These are phyloP conservation scores for Hymenoscyphus infarciens DNA, from an alignment of 2,329 filamentous ascomycete species.

Conservation along the genomic window DNA sequence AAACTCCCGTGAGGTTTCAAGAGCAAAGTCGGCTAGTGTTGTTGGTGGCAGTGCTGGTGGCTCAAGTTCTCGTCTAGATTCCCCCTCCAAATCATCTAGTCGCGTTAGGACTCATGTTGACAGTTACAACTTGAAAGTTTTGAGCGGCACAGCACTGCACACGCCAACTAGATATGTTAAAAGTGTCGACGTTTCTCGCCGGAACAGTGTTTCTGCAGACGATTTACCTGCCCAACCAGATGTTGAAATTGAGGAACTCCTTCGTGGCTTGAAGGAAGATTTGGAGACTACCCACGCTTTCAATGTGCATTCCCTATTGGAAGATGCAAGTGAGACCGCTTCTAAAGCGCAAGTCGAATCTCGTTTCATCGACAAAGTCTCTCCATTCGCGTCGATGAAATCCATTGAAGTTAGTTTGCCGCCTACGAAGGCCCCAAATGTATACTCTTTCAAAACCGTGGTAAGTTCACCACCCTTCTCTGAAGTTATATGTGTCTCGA, in stretches of 20 bases:
- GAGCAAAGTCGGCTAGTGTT: background rate
- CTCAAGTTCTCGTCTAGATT: background rate
- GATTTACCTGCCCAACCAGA: background rate
- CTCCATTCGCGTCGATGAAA: constrained; percentile 24
- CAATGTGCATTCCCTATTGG: constrained; percentile 18
- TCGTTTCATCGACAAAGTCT: constrained; percentile 18
- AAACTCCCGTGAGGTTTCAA: background rate
- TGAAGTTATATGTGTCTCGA: background rate
- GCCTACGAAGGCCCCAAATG: background rate
- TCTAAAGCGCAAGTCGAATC: background rate
- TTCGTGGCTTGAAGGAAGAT: constrained; percentile 14
- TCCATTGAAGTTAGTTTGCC: background rate
- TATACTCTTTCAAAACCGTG: background rate
- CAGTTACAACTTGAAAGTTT: background rate
- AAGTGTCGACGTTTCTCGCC: background rate
- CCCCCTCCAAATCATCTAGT: background rate
- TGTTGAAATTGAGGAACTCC: constrained; percentile 8
- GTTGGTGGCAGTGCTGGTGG: background rate
- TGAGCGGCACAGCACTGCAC: background rate
- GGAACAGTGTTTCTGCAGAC: background rate
- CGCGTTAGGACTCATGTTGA: background rate
- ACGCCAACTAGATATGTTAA: background rate
- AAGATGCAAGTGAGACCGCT: constrained; percentile 16
- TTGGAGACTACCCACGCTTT: constrained; percentile 22
- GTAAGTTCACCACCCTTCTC: background rate